phyloP scores from a whole-genome alignment of 2,329 filamentous ascomycete species.

The Chrysoporthe deuterocubensis region DNA sequence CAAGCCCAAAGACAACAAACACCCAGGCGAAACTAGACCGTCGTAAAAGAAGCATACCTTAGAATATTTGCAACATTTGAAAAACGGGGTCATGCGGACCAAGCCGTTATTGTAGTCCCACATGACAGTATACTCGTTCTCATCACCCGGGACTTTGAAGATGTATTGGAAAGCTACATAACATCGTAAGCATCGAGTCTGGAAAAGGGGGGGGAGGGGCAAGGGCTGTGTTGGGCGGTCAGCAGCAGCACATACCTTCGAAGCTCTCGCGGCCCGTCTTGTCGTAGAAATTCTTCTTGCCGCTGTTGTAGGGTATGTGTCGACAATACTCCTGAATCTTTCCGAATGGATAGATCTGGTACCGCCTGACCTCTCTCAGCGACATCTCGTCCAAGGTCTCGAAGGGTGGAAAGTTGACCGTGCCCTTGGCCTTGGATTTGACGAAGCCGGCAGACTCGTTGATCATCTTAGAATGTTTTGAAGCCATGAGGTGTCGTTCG shows the following conservation, averaged over 20 bases:
- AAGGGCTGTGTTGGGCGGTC: background rate
- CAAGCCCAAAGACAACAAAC: background rate
- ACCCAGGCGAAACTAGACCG: background rate
- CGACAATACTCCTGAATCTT: conserved; percentile 65
- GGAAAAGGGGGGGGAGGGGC: background rate
- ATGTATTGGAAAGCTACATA: conserved; percentile 78
- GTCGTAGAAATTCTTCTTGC: conserved; percentile 85
- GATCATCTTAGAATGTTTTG: conserved; percentile 59
- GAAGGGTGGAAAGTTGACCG: conserved; percentile 74
- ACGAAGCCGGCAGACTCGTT: conserved; percentile 69
- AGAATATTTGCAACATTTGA: conserved; percentile 84
- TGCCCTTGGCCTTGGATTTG: conserved; percentile 65
- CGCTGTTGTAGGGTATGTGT: conserved; percentile 92
- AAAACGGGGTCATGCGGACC: conserved; percentile 91
- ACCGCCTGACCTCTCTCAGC: conserved; percentile 61
- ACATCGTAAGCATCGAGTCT: conserved; percentile 24
- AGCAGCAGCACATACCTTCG: conserved; percentile 65
- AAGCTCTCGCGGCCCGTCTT: conserved; percentile 89
- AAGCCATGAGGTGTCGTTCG: conserved; percentile 36
- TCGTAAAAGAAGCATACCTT: conserved; percentile 66
- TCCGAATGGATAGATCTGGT: conserved; percentile 68
- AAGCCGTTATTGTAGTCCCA: conserved; percentile 98
- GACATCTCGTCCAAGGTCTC: conserved; percentile 67
- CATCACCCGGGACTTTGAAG: conserved; percentile 72
- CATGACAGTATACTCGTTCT: conserved; percentile 76